Base-by-base conservation (phyloP, 2,329 filamentous ascomycete genomes). In the Penicillium rolfsii region DNA sequence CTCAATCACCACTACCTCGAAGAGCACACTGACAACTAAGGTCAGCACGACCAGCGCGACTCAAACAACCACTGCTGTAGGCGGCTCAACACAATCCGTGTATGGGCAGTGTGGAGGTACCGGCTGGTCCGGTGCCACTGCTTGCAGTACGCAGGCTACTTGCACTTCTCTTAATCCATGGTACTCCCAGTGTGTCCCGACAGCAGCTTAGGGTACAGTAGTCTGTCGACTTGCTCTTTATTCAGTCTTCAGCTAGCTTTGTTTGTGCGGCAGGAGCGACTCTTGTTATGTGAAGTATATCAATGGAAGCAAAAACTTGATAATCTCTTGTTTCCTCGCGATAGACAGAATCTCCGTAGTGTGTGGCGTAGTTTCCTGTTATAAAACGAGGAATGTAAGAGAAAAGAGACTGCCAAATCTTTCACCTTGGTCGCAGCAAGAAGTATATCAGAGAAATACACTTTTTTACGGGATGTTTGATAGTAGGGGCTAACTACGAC, bases 131-230 rank as follows among this genome's bases (percentile, higher is more conserved):
- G 66, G 63, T 5, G 46, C 64, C 6, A 68, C 62, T 5, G 59
- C 48, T 8, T 68, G 66, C 41, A 60, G 24, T 1, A 33, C 61
- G 3, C 41, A 58, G 26, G 66, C 64, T 5, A 49, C 61, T 16
- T 68, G 66, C 45, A 62, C 50, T 54, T 62, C 66, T 0, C 33
- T 52, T 35, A 68, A 67, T 24, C 54, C 59, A 3, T 68, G 60
- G 24, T 68, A 67, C 40, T 65, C 52, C 14, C 66, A 68, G 46
- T 67, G 66, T 56, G 48, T 67, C 26, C 57, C 66, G 12, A 65
- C 64, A 14, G 55, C 46, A 49, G 46, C 16, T 26, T 66, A 43
- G 53, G 14, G 28, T 22, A 8, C 3, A 24, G 43, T 28, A 28
- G 43, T 7, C 26, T 28, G 19, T 28, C 11, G 1, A 28, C n/a